Evolutionary conservation across 2,329 filamentous ascomycete species (phyloP), one percentile per base, ranked within the genome.

Genomic region (Colletotrichum nymphaeae): DNA sequence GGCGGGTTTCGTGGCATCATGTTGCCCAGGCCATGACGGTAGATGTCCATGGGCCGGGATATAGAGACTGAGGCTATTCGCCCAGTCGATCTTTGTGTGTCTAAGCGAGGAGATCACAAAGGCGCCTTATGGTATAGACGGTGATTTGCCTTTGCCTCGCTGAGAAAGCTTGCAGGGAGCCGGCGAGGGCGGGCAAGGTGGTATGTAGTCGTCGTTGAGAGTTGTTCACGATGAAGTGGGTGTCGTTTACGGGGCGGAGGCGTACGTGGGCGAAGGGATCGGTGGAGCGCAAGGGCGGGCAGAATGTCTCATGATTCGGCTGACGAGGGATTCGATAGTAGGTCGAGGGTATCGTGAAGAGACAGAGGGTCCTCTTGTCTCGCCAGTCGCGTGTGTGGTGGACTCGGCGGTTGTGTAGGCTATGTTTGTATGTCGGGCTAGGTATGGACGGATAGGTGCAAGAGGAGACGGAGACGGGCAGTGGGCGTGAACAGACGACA

Each of bases 21-120:
- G 60, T 77, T 76, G n/a, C 69, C 63, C 55, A 73, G 49, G 78
- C 88, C 89, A 80, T 89, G 90, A 76, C 88, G 88, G 78, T 91
- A 91, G 78, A 91, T 85, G 80, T 92, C 89, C 90, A 93, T 93
- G 74, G 77, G 79, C 74, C 74, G 72, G 73, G 74, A 69, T 37
- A 46, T 37, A 56, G 52, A 49, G 63, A 73, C 71, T 60, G 73
- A 72, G 69, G 49, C 28, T 52, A 49, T 32, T 60, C 65, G 42
- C 69, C 69, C 65, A 65, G 69, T 64, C 28, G 19, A 55, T 5
- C 59, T 5, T 32, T 12, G 24, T 22, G 24, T 26, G 22, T 42
- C 19, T 8, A n/a, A 7, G 55, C 22, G 64, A 26, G 11, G 14
- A 14, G 32, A 37, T 9, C 42, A 49, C 42, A 49, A 49, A 49